These are phyloP conservation scores for Pneumocystis carinii DNA, from an alignment of 1,139 yeast genomes.

Conservation along the genomic window DNA sequence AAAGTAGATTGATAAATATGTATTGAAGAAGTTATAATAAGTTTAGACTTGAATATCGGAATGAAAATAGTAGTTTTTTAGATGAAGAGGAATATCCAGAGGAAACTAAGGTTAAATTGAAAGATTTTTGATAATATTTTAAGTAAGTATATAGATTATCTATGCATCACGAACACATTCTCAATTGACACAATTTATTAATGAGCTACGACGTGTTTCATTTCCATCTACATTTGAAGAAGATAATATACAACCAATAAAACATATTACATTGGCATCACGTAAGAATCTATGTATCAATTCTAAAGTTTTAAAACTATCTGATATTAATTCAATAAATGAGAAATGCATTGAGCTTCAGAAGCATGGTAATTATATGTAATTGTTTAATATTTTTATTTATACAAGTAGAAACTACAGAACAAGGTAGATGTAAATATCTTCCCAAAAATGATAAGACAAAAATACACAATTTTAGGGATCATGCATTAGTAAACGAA, in stretches of 20 bases:
- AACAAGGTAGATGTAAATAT: conserved; percentile 36
- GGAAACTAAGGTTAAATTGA: conserved; percentile 6
- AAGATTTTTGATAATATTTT: neutral
- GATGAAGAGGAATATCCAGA: conserved; percentile 11
- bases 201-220: conserved; percentile 47
- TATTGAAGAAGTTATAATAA: neutral
- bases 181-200: conserved; percentile 67
- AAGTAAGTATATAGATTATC: conserved; percentile 24
- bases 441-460: conserved; percentile 24
- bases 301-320: conserved; percentile 38
- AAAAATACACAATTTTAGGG: neutral
- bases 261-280: conserved; percentile 52
- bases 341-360: conserved; percentile 74
- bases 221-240: conserved; percentile 45
- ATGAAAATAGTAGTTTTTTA: neutral
- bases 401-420: conserved; percentile 16
- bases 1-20: neutral
- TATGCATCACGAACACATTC: conserved; percentile 87
- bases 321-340: conserved; percentile 45
- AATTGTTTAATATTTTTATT: neutral
- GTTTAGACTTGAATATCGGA: neutral
- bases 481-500: neutral
- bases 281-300: conserved; percentile 76
- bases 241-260: conserved; percentile 20
- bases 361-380: conserved; percentile 19